These are phyloP conservation scores for Wallemia mellicola DNA, from an alignment of 1,284 basidiomycete genomes.

Conservation along the genomic window DNA sequence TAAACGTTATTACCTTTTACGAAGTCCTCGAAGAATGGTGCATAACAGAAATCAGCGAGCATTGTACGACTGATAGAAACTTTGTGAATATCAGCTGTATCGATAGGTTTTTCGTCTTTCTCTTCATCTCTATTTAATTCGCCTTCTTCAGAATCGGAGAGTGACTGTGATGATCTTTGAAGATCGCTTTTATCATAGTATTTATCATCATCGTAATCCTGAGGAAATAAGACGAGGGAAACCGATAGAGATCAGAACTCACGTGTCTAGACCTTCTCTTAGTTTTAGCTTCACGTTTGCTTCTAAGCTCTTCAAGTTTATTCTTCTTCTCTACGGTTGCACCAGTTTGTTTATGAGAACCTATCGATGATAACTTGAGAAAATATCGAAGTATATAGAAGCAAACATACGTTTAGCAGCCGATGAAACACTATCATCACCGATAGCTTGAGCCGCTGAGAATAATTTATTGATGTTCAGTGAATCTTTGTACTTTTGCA, in stretches of 20 bases:
- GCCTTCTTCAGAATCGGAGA: conserved; percentile 25
- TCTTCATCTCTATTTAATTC: conserved; percentile 32
- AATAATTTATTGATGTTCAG: conserved; percentile 45
- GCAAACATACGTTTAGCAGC: conserved; percentile 35
- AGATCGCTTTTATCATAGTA: conserved; percentile 1
- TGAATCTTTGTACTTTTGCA: conserved; percentile 43
- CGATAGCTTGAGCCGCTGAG: conserved; percentile 27
- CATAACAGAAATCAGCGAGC: conserved; percentile 31
- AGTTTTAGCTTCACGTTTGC: conserved; percentile 26
- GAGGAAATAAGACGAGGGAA: conserved; percentile 7
- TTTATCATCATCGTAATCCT: conserved; percentile 10
- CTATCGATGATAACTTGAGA: too few relatives aligned
- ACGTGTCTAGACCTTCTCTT: conserved; percentile 13
- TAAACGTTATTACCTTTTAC: conserved; percentile 28
- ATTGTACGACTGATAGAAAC: conserved; percentile 31
- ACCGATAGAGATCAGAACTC: conserved; percentile 3
- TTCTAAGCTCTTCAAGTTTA: conserved; percentile 54
- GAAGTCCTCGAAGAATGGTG: conserved; percentile 46
- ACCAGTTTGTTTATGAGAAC: conserved; percentile 30
- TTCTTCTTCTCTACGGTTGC: conserved; percentile 51
- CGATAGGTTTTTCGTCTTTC: conserved; percentile 23
- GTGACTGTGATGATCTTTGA: conserved; percentile 1
- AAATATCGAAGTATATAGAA: too few relatives aligned
- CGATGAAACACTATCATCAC: conserved; percentile 27
- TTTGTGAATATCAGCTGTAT: conserved; percentile 26